Evolutionary conservation across 2,329 filamentous ascomycete genomes (phyloP), one percentile per base, ranked within the genome.

Genomic region (Aspergillus flavus): DNA sequence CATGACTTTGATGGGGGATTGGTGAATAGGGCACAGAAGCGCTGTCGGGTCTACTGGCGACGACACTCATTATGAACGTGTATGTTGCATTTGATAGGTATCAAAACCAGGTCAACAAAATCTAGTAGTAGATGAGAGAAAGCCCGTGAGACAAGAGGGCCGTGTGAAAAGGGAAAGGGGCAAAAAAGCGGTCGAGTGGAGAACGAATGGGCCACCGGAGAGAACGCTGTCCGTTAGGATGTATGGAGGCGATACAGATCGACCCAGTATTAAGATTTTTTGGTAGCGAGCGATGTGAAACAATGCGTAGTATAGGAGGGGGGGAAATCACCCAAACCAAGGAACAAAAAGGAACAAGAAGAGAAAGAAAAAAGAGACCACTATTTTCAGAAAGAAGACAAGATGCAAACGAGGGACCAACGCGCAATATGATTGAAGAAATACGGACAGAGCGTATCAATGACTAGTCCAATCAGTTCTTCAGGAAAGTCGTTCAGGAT

Each of bases 1-100:
- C 69, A 65, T 70, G 66, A 61, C 61, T 64, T 60, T 73, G 69
- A 58, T 74, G 69, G 41, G 70, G 64, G 45, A 71, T 70, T 14
- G 70, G 62, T 36, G 66, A 67, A 62, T 74, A 77, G 43, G 76
- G 67, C 69, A 73, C 72, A 70, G 69, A 70, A 68, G 73, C 66
- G 67, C 64, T 72, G 61, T 77, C 73, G 32, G 76, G 73, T 74
- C 75, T 77, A 71, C 73, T 78, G 64, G 75, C 76, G 61, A 79
- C 72, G 61, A 77, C 75, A 66, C 73, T 80, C 78, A 80, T 80
- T 46, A 61, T 74, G 72, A 69, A 66, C 54, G 41, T 50, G 34
- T 32, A 30, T 58, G 61, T 57, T 53, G 63, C 61, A 63, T 67
- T 62, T 57, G 61, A 64, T 43, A 58, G 62, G 61, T 59, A 69